Evolutionary conservation across 441 rosid genomes (phyloP).

Genomic region (Erysimum pusillum): DNA sequence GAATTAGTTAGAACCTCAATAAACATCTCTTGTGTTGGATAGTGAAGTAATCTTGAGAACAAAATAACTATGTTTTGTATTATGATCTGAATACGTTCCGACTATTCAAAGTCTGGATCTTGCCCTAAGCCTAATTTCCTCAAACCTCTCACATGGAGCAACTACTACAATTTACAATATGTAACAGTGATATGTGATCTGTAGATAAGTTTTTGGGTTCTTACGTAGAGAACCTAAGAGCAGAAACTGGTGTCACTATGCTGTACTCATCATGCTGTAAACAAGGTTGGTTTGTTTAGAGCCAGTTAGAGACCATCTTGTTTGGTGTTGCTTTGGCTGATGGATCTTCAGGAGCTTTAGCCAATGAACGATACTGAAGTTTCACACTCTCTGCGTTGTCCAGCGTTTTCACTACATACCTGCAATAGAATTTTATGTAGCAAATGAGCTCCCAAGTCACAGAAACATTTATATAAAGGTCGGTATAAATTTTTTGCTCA

Average conservation of each 20-base stretch:
- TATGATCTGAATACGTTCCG: constrained; percentile 12
- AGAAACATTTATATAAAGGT: constrained; percentile 42
- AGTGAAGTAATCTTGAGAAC: not conserved
- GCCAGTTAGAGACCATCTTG: constrained; percentile 78
- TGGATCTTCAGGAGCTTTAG: constrained; percentile 69
- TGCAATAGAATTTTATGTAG: constrained; percentile 43
- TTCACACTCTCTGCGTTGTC: constrained; percentile 98
- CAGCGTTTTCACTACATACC: constrained; percentile 96
- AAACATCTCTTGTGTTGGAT: constrained; percentile 20
- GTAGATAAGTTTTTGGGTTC: constrained; percentile 11
- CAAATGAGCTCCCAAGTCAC: constrained; percentile 4
- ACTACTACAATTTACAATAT: constrained; percentile 39
- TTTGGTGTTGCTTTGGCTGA: constrained; percentile 58
- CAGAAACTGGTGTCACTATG: constrained; percentile 20
- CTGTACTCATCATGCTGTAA: not conserved
- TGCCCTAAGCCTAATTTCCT: constrained; percentile 30
- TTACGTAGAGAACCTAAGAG: constrained; percentile 23
- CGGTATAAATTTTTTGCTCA: constrained; percentile 4
- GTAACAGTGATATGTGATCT: constrained; percentile 26
- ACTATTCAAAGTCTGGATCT: constrained; percentile 22
- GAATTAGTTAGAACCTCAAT: constrained; percentile 13
- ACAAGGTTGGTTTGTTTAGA: constrained; percentile 38
- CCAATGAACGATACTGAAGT: constrained; percentile 93
- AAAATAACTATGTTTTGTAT: constrained; percentile 22
- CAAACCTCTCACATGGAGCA: constrained; percentile 28